A percentile compares a stretch with the other conserved stretches of the same genome.
Conservation (phyloP, 441 rosid genomes). For the Lepidium campestre region DNA sequence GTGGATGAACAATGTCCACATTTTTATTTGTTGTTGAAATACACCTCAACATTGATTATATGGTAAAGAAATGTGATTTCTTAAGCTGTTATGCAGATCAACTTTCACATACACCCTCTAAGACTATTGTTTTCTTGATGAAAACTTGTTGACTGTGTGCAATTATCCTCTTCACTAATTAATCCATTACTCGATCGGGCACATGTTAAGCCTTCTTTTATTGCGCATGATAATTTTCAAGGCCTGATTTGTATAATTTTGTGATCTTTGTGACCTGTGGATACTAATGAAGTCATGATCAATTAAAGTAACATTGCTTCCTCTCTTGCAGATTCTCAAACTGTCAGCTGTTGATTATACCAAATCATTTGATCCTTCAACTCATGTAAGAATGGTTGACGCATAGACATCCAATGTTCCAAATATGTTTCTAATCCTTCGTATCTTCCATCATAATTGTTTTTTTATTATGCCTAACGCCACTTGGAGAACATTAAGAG, state of each 20-base stretch:
- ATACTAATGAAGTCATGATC: background rate
- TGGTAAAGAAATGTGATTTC: background rate
- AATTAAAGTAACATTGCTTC: constrained; percentile 9
- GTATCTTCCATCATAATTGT: background rate
- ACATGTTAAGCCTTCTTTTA: background rate
- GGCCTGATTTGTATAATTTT: background rate
- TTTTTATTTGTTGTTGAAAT: background rate
- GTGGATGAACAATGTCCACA: background rate
- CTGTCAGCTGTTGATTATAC: constrained; percentile 64
- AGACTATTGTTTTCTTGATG: background rate
- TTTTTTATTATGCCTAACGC: background rate
- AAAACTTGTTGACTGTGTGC: background rate
- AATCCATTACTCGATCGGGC: background rate
- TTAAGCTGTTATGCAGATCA: background rate
- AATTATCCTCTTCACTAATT: background rate
- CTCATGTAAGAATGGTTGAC: constrained; percentile 51
- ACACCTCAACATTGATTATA: too few species aligned
- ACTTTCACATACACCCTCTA: background rate
- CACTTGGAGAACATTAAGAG: background rate
- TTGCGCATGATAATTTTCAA: background rate
- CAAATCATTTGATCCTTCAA: constrained; percentile 68
- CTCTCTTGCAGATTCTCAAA: constrained; percentile 66
- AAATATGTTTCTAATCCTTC: background rate
- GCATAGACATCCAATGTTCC: background rate
- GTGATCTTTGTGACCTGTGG: background rate